These are phyloP conservation scores for Furcasterigmium sp. DNA, from an alignment of 2,329 filamentous ascomycete species.

Conservation along the genomic window DNA sequence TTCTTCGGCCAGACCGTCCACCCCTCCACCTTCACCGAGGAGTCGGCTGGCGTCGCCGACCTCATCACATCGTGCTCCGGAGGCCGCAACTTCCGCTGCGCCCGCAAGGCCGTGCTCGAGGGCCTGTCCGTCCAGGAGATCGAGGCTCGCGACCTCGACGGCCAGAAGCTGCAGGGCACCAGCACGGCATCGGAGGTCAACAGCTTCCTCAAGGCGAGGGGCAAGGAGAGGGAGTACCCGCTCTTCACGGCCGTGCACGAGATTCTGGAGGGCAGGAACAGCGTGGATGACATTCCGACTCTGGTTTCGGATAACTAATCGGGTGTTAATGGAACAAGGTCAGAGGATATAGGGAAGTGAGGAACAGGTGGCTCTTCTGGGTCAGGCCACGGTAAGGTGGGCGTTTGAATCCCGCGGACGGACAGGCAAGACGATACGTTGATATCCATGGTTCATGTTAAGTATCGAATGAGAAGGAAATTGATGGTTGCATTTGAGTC, in stretches of 20 bases:
- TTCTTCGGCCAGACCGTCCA: slow-evolving; percentile 85
- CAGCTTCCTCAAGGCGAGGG: slow-evolving; percentile 74
- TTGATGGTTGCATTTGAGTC: too few species aligned
- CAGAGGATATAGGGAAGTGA: too few species aligned
- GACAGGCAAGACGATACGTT: background rate
- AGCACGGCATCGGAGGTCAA: slow-evolving; percentile 89
- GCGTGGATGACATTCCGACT: slow-evolving; percentile 74
- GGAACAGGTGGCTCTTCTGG: background rate
- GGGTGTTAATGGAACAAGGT: background rate
- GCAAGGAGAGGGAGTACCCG: slow-evolving; percentile 78
- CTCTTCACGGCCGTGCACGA: slow-evolving; percentile 84
- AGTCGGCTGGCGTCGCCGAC: slow-evolving; percentile 91
- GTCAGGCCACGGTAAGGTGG: background rate
- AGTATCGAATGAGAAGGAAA: background rate
- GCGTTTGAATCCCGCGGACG: background rate
- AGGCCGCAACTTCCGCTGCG: slow-evolving; percentile 90
- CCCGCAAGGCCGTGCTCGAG: slow-evolving; percentile 78
- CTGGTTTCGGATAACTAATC: slow-evolving; percentile 43
- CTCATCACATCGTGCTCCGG: slow-evolving; percentile 90
- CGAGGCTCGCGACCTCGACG: slow-evolving; percentile 85
- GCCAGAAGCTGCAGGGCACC: slow-evolving; percentile 94
- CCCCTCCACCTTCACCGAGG: slow-evolving; percentile 88
- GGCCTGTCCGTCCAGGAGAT: slow-evolving; percentile 79
- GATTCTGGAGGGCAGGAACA: slow-evolving; percentile 71
- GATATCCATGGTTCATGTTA: background rate